Conservation (phyloP, 2,329 filamentous ascomycete species). For the Neonectria faginata region DNA sequence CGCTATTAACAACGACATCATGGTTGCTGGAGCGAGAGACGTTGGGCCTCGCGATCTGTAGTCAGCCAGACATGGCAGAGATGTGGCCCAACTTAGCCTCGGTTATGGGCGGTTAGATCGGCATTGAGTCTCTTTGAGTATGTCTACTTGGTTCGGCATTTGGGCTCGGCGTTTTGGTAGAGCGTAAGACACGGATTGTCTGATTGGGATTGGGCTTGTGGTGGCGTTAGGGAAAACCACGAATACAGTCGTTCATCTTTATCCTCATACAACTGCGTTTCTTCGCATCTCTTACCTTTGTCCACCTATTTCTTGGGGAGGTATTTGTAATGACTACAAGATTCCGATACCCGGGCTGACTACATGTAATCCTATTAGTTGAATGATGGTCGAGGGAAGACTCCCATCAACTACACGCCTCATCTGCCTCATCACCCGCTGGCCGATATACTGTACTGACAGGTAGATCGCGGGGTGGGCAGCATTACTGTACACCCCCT, state of each 20-base stretch:
- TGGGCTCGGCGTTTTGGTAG: constrained; percentile 31
- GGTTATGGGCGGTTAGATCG: constrained; percentile 15
- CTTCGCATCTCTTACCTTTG: not conserved
- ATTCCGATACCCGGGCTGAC: not conserved
- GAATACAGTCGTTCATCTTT: not conserved
- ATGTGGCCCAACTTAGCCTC: not conserved
- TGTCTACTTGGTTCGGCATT: constrained; percentile 6
- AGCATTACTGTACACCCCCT: constrained; percentile 6
- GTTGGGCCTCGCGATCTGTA: constrained; percentile 42
- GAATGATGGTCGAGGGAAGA: too few relatives aligned
- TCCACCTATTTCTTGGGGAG: not conserved
- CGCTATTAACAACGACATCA: constrained; percentile 71
- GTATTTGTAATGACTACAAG: not conserved
- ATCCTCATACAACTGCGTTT: not conserved
- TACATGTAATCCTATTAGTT: not conserved
- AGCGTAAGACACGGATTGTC: constrained; percentile 22
- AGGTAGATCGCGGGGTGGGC: not conserved
- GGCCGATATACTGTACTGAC: not conserved
- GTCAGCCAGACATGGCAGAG: not conserved
- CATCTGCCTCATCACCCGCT: not conserved
- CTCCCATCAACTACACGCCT: too few relatives aligned
- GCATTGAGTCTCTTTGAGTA: constrained; percentile 21
- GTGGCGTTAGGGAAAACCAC: constrained; percentile 27
- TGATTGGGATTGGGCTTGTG: constrained; percentile 17
- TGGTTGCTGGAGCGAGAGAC: constrained; percentile 63